A percentile compares a stretch with the other conserved stretches of the same genome.
Conservation (phyloP, 1,139 yeast genomes). For the Saccharomycopsis phalli region DNA sequence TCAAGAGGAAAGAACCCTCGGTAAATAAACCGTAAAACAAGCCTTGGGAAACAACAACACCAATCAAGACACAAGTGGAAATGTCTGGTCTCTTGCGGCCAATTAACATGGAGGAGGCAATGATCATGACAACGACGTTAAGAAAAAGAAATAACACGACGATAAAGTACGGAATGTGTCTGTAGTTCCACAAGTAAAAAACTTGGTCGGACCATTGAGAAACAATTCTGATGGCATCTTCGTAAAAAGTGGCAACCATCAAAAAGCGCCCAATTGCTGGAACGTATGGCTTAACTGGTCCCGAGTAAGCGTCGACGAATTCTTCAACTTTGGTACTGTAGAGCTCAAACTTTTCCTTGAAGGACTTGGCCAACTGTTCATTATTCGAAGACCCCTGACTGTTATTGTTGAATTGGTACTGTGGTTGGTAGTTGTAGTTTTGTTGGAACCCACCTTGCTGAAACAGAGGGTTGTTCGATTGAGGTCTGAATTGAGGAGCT, state of each 20-base stretch:
- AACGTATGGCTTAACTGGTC: slow-evolving; percentile 52
- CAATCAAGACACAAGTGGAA: slow-evolving; percentile 64
- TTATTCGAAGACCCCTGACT: slow-evolving; percentile 2
- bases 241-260: slow-evolving; percentile 90
- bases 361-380: slow-evolving; percentile 9
- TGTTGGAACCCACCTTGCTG: slow-evolving; percentile 16
- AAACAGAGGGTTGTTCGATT: slow-evolving; percentile 10
- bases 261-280: slow-evolving; percentile 86
- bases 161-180: slow-evolving; percentile 71
- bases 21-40: slow-evolving; percentile 79
- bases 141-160: slow-evolving; percentile 59
- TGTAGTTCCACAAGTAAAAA: slow-evolving; percentile 69
- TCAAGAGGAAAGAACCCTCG: slow-evolving; percentile 71
- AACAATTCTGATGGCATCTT: slow-evolving; percentile 77
- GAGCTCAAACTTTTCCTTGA: slow-evolving; percentile 24
- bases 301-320: slow-evolving; percentile 31
- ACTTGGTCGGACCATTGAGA: slow-evolving; percentile 93
- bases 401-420: slow-evolving; percentile 13
- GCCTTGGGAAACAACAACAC: slow-evolving; percentile 79
- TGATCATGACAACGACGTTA: slow-evolving; percentile 64
- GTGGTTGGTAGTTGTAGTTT: slow-evolving; percentile 17
- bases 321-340: slow-evolving; percentile 29
- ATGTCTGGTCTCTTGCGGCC: slow-evolving; percentile 59
- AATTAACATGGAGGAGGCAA: slow-evolving; percentile 66
- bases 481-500: slow-evolving; percentile 18